Evolutionary conservation across 345 rosid species (phyloP).

Genomic region (Excoecaria agallocha): DNA sequence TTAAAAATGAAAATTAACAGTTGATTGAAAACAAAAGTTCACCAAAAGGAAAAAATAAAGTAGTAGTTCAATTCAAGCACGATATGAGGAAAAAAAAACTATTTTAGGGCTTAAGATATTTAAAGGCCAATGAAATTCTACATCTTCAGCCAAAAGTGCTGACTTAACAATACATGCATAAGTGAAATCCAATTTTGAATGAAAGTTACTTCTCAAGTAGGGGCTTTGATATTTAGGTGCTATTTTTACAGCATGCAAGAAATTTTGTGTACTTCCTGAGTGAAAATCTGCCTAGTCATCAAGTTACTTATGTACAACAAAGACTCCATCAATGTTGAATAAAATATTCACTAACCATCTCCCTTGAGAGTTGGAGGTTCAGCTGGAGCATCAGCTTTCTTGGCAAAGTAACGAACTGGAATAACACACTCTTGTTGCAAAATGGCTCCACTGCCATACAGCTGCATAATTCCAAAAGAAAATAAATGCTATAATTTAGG

Average conservation of each 20-base stretch:
- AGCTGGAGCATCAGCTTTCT: constrained; percentile 69
- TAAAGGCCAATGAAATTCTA: not conserved
- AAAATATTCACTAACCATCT: constrained; percentile 60
- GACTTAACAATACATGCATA: not conserved
- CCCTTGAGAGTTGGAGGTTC: constrained; percentile 68
- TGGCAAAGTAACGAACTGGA: constrained; percentile 68
- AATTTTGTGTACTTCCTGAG: not conserved
- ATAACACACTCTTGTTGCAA: constrained; percentile 50
- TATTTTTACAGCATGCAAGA: not conserved
- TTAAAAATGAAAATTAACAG: not conserved
- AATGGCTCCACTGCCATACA: constrained; percentile 44
- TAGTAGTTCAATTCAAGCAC: no score
- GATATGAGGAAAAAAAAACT: not conserved
- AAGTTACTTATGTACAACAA: not conserved
- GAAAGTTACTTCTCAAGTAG: not conserved
- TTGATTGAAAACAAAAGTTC: not conserved
- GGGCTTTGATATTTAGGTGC: not conserved
- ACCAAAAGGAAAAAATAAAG: not conserved
- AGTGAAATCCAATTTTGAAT: not conserved
- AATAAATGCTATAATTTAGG: not conserved
- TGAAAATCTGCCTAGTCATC: not conserved
- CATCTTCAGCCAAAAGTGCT: not conserved
- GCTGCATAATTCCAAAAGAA: constrained; percentile 38
- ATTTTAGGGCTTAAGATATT: not conserved
- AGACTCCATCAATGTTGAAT: not conserved